Evolutionary conservation across 345 rosid genomes (phyloP).

Genomic region (Hypericum androsaemum): DNA sequence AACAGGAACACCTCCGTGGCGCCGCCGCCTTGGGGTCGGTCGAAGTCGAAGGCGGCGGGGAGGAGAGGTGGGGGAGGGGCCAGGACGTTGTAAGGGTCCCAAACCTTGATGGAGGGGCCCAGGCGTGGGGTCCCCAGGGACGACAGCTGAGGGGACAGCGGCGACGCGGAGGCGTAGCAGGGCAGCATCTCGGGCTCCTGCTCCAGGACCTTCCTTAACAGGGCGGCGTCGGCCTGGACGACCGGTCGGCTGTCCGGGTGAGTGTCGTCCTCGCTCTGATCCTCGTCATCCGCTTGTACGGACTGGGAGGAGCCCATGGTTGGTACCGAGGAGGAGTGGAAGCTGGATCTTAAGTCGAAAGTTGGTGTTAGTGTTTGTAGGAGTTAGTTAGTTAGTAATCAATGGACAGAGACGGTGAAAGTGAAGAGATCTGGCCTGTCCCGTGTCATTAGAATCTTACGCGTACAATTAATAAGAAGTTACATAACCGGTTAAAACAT

Average conservation of each 20-base stretch:
- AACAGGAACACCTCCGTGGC: conserved; percentile 61
- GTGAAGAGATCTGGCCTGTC: too few species aligned
- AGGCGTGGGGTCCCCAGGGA: conserved; percentile 78
- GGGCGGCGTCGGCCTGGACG: neutral
- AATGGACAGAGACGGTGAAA: too few species aligned
- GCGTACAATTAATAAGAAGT: too few species aligned
- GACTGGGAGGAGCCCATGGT: too few species aligned
- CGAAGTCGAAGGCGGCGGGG: conserved; percentile 30
- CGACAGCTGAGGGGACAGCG: conserved; percentile 85
- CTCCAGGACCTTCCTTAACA: neutral
- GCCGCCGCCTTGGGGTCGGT: conserved; percentile 21
- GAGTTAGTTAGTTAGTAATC: too few species aligned
- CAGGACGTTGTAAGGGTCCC: conserved; percentile 95
- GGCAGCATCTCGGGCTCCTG: conserved; percentile 1
- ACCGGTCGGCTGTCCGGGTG: conserved; percentile 2
- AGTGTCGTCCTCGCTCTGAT: too few species aligned
- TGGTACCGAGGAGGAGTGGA: too few species aligned
- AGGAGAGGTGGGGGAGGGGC: conserved; percentile 58
- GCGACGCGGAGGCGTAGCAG: conserved; percentile 14
- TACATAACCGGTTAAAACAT: too few species aligned
- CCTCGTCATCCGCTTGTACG: too few species aligned
- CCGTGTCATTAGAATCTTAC: too few species aligned
- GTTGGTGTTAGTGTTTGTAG: too few species aligned
- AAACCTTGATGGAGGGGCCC: conserved; percentile 85
- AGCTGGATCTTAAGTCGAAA: too few species aligned